Conservation (phyloP, 768 basidiomycete species). For the Auricularia sp. region DNA sequence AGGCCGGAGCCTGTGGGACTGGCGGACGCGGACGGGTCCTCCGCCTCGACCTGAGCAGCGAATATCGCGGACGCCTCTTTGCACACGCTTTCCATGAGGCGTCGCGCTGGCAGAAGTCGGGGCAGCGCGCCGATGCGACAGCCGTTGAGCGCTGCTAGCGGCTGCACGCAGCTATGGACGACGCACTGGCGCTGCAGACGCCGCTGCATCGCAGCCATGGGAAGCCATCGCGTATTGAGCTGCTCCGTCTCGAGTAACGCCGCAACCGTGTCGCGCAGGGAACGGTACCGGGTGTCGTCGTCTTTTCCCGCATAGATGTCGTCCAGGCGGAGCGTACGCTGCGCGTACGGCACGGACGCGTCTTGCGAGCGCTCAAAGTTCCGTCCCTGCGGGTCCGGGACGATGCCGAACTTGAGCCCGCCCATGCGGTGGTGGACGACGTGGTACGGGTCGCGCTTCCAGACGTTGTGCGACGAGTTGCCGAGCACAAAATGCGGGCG, state of each 20-base stretch:
- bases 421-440: constrained; percentile 67
- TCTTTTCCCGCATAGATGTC: constrained; percentile 34
- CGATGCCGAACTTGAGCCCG: constrained; percentile 65
- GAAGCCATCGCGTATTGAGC: constrained; percentile 54
- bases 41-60: constrained; percentile 21
- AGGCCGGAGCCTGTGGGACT: constrained; percentile 33
- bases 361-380: constrained; percentile 51
- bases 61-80: constrained; percentile 62
- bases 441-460: constrained; percentile 39
- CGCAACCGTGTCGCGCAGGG: constrained; percentile 59
- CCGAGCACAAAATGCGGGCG: constrained; percentile 84
- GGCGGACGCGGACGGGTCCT: constrained; percentile 20
- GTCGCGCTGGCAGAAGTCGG: constrained; percentile 29
- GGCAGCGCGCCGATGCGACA: constrained; percentile 75
- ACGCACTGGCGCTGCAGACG: constrained; percentile 72
- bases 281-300: constrained; percentile 39
- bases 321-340: constrained; percentile 38
- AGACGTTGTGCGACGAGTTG: constrained; percentile 74
- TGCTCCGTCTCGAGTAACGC: constrained; percentile 45
- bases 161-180: constrained; percentile 73
- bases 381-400: constrained; percentile 54
- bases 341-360: constrained; percentile 21
- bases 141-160: constrained; percentile 71
- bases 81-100: constrained; percentile 47
- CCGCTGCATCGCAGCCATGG: constrained; percentile 56